Conservation (phyloP, 2,329 filamentous ascomycete genomes). For the Fusarium oligoseptatum region DNA sequence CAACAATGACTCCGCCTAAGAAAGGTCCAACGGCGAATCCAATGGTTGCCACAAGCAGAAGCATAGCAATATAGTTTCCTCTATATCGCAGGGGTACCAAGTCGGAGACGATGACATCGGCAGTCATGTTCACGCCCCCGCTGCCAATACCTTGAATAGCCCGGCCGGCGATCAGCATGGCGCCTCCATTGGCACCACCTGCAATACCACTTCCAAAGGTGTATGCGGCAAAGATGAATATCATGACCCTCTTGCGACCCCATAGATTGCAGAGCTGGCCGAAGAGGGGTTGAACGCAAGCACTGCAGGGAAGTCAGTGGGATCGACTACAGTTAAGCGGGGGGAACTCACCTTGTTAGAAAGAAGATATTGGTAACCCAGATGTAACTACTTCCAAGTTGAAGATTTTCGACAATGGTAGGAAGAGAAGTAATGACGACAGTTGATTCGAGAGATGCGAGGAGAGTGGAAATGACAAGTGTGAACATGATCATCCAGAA, state of each 20-base stretch:
- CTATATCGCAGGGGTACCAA: constrained; percentile 63
- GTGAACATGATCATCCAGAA: constrained; percentile 48
- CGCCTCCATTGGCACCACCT: constrained; percentile 56
- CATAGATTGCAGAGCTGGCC: constrained; percentile 67
- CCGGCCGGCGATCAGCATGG: constrained; percentile 59
- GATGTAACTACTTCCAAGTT: constrained; percentile 44
- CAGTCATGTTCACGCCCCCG: constrained; percentile 49
- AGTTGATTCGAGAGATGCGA: constrained; percentile 41
- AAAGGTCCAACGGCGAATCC: constrained; percentile 53
- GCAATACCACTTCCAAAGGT: constrained; percentile 63
- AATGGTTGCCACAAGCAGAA: constrained; percentile 51
- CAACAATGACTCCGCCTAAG: constrained; percentile 47
- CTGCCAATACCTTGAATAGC: constrained; percentile 58
- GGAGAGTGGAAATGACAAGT: constrained; percentile 38
- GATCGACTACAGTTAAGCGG: not conserved
- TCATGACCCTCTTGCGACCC: constrained; percentile 59
- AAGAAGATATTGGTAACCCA: constrained; percentile 49
- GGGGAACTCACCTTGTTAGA: constrained; percentile 33
- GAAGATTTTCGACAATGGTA: constrained; percentile 41
- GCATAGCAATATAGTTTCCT: constrained; percentile 56
- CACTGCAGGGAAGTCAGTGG: constrained; percentile 18
- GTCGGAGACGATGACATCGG: constrained; percentile 56
- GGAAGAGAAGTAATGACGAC: constrained; percentile 47
- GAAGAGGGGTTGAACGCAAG: constrained; percentile 60
- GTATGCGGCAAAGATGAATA: constrained; percentile 61